phyloP scores from a whole-genome alignment of 345 rosid genomes.

The Populus davidiana region DNA sequence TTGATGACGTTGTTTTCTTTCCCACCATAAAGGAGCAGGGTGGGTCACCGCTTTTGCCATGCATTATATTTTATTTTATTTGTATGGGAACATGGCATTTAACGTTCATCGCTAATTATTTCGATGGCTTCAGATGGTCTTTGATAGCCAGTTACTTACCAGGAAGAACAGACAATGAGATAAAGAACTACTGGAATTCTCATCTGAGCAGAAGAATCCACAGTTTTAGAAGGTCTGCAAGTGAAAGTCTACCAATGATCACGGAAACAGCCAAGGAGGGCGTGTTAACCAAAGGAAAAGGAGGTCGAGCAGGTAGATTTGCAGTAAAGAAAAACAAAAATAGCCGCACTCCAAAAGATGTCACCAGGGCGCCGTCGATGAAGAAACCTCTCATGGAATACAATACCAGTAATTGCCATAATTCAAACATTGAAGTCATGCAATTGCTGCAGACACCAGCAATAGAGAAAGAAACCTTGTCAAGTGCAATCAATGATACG shows the following conservation, averaged over 20 bases:
- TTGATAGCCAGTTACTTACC: constrained; percentile 54
- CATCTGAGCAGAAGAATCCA: constrained; percentile 49
- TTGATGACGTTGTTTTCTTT: not conserved
- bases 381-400: not conserved
- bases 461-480: constrained; percentile 20
- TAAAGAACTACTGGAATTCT: constrained; percentile 70
- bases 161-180: constrained; percentile 73
- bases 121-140: constrained; percentile 49
- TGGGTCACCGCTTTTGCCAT: not conserved
- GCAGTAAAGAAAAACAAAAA: constrained; percentile 25
- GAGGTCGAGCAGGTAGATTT: constrained; percentile 25
- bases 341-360: not conserved
- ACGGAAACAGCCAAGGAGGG: constrained; percentile 13
- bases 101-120: not conserved
- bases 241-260: not conserved
- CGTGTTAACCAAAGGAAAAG: constrained; percentile 15
- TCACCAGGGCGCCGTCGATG: not conserved
- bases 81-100: not conserved
- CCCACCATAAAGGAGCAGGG: not conserved
- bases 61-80: not conserved
- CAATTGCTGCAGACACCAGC: constrained; percentile 11
- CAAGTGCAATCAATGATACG: not conserved
- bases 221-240: constrained; percentile 28
- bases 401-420: not conserved
- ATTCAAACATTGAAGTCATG: not conserved